Evolutionary conservation across 208 protist species (phyloP).

Genomic region (Endotrypanum monterogeii): DNA sequence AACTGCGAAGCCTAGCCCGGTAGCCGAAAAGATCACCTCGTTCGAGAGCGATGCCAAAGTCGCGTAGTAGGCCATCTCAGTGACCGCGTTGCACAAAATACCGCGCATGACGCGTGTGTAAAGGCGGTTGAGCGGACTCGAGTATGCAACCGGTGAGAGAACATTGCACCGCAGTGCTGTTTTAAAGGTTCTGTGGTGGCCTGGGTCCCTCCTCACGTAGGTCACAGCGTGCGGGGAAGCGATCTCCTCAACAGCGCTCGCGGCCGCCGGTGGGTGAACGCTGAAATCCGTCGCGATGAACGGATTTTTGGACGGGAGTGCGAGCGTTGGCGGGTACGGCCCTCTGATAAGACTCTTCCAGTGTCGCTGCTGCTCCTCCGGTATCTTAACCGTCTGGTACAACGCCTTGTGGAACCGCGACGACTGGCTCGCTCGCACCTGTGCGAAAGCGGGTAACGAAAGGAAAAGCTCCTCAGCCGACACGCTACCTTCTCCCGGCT

Average conservation of each 20-base stretch:
- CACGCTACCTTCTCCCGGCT: background rate
- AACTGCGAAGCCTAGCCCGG: constrained; percentile 48
- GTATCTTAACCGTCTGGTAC: constrained; percentile 33
- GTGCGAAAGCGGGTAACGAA: constrained; percentile 57
- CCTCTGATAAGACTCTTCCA: constrained; percentile 40
- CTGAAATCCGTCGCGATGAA: constrained; percentile 80
- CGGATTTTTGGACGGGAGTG: constrained; percentile 54
- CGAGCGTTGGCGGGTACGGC: constrained; percentile 30
- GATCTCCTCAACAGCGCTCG: constrained; percentile 19
- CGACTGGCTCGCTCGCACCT: constrained; percentile 26
- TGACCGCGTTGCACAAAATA: constrained; percentile 47
- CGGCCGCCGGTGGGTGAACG: constrained; percentile 26
- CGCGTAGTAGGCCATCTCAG: constrained; percentile 70
- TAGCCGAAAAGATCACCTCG: constrained; percentile 15
- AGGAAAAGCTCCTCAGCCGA: constrained; percentile 37
- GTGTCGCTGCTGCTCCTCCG: constrained; percentile 36
- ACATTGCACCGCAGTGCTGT: constrained; percentile 42
- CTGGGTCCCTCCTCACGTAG: constrained; percentile 42
- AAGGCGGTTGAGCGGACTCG: constrained; percentile 45
- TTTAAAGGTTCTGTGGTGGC: constrained; percentile 63
- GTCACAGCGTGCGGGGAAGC: constrained; percentile 46
- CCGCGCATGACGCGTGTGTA: constrained; percentile 62
- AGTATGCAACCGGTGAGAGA: constrained; percentile 55
- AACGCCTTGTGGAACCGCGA: constrained; percentile 48
- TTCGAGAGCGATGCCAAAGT: constrained; percentile 64